phyloP scores from a whole-genome alignment of 148 eudicot species.

The Rhododendron vialii region DNA sequence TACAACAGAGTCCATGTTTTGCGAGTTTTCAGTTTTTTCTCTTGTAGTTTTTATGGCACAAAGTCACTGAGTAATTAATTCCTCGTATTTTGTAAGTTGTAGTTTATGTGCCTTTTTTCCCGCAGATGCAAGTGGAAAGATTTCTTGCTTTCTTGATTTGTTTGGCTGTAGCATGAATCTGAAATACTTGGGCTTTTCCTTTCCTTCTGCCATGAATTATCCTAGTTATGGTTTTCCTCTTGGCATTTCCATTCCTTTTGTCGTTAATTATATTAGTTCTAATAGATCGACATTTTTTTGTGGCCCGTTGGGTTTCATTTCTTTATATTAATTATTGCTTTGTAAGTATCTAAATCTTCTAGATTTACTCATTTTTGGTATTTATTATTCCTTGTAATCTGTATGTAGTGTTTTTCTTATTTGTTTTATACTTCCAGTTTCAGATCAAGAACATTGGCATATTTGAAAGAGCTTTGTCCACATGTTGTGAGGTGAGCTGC shows the following conservation, averaged over 20 bases:
- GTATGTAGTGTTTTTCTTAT: background rate
- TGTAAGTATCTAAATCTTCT: background rate
- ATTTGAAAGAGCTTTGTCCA: slow-evolving; percentile 53
- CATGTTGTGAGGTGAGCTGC: slow-evolving; percentile 76
- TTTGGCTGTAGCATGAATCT: background rate
- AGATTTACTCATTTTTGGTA: background rate
- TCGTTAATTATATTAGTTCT: background rate
- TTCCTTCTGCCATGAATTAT: background rate
- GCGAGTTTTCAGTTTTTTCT: background rate
- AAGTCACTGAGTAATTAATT: background rate
- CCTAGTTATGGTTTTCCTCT: background rate
- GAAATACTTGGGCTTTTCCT: background rate
- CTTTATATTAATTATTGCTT: slow-evolving; percentile 65
- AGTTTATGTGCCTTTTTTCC: background rate
- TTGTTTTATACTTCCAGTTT: slow-evolving; percentile 29
- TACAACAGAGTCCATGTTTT: background rate
- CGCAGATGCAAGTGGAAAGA: background rate
- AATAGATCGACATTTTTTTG: background rate
- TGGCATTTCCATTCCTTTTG: background rate
- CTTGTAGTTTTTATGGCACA: background rate
- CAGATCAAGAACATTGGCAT: slow-evolving; percentile 61
- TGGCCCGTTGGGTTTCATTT: background rate
- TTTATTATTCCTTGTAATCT: background rate
- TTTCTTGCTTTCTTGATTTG: background rate
- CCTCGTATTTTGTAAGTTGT: background rate